Base-by-base conservation (phyloP, 2,329 filamentous ascomycete species). In the Cytospora piceae region DNA sequence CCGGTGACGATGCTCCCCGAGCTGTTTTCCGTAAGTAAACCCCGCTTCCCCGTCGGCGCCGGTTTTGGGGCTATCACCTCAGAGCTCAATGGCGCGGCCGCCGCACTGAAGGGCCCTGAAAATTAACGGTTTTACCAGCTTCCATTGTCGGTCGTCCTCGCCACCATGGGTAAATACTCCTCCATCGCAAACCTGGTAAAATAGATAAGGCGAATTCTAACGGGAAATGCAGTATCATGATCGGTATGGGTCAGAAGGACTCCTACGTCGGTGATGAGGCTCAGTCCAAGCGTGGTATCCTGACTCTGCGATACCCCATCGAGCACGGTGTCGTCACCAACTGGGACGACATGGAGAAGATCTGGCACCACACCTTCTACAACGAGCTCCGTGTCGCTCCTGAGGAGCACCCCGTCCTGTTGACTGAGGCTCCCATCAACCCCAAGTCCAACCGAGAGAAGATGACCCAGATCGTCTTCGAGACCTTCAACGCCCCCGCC, bases 291-390 rank as follows among this genome's bases (percentile, higher is more conserved):
- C 94, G 95, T 95, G 95, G 95, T 97, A 98, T 99, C 85, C 90
- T 99, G 76, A 98, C 94, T 72, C 89, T 99, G 81, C 91, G 95
- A 87, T 99, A 99, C 86, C 95, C 95, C 80, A 99, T 99, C 81
- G 95, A 99, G 89, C 95, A 99, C 90, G 95, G 95, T 95, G 95
- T 99, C 77, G 95, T 99, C 80, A 99, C 95, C 86, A 98, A 98
- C 92, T 99, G 95, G 95, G 95, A 99, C 82, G 95, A 98, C 83
- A 98, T 98, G 95, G 95, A 98, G 88, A 98, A 98, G 91, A 98
- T 99, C 77, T 99, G 95, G 95, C 95, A 99, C 84, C 95, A 99
- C 92, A 98, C 95, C 80, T 99, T 99, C 89, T 99, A 98, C 92
- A 99, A 99, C 86, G 95, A 99, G 88, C 89, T 99, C 79, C 94